These are phyloP conservation scores for Glutinoglossum americanum DNA, from an alignment of 495 filamentous ascomycete genomes.

Conservation along the genomic window DNA sequence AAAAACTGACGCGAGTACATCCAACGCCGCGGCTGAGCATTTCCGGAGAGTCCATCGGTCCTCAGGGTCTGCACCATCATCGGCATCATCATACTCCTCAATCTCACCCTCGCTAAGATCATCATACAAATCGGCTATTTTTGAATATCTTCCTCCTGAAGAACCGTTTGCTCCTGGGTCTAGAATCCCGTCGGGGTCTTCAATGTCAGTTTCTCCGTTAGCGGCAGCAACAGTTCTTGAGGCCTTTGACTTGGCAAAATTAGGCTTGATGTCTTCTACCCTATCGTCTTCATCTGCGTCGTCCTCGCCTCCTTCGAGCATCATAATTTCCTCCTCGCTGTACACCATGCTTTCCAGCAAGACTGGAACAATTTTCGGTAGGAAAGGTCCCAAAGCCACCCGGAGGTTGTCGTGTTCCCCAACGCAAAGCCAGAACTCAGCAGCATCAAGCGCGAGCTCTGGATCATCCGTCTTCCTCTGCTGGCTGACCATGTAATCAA, in stretches of 20 bases:
- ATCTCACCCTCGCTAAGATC: slow-evolving; percentile 82
- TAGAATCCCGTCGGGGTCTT: slow-evolving; percentile 2
- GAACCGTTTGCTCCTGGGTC: slow-evolving; percentile 1
- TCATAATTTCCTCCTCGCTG: slow-evolving; percentile 73
- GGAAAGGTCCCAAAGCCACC: slow-evolving; percentile 47
- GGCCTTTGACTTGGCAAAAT: slow-evolving; percentile 58
- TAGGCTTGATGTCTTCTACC: slow-evolving; percentile 77
- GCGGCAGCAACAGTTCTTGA: slow-evolving; percentile 25
- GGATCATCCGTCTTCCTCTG: slow-evolving; percentile 68
- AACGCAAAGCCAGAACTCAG: slow-evolving; percentile 91
- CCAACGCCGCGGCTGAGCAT: slow-evolving; percentile 88
- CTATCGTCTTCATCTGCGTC: slow-evolving; percentile 87
- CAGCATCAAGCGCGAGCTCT: slow-evolving; percentile 81
- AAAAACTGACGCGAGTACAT: slow-evolving; percentile 84
- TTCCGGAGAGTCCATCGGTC: slow-evolving; percentile 93
- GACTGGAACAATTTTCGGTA: slow-evolving; percentile 74
- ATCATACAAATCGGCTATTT: slow-evolving; percentile 29
- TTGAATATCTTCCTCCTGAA: slow-evolving; percentile 1
- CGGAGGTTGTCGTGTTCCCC: slow-evolving; percentile 70
- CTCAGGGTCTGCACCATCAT: slow-evolving; percentile 57
- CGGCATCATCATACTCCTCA: slow-evolving; percentile 54
- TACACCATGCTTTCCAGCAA: slow-evolving; percentile 93
- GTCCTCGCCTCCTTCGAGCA: slow-evolving; percentile 60
- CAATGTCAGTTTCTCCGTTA: slow-evolving; percentile 25
- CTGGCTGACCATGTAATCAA: slow-evolving; percentile 81